Evolutionary conservation across 768 basidiomycete genomes (phyloP), one percentile per base, ranked within the genome.

Genomic region (Tephrocybe sp.): DNA sequence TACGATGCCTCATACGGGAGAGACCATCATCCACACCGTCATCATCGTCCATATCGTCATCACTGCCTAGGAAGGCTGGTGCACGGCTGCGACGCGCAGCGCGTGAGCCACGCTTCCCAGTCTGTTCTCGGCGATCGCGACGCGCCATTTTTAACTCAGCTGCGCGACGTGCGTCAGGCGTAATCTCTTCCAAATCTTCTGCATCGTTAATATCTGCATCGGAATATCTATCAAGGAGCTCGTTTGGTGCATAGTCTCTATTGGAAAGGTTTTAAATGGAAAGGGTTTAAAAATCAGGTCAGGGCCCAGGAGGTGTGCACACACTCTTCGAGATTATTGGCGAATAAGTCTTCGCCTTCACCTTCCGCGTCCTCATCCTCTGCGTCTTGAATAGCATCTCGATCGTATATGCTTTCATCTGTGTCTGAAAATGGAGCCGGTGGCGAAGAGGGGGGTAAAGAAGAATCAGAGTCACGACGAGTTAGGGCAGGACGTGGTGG

Each of bases 91-190:
- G 78, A 45, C 84, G 76, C 20, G 88, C 83, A 32, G 92, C 92
- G 52, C 92, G 83, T 44, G 75, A 73, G 19, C 88, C 90, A 19
- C 78, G 78, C 48, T 79, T 77, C 35, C 89, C 87, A 13, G 77
- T 73, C 8, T 81, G 78, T 57, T 85, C 86, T 16, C 79, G 66
- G 11, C 89, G 82, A 76, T 98, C 96, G 35, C 97, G 84, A 56
- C 87, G 81, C 32, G 82, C 83, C 95, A 98, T 96, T 60, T 81
- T 82, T 22, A 76, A 73, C 68, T 99, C 97, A 26, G 92, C 97
- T 2, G 81, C 85, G 33, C 88, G 84, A 55, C 94, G 83, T 26
- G 81, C 82, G 8, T 74, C 80, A 6, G 74, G 77, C n/a, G 86
- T 78, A 55, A 95, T 61, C 14, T 82, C 85, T 14, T 79, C 85